Percentiles rank a stretch among this genome's conserved stretches.
These are phyloP conservation scores for Suillus alpinus DNA, from an alignment of 768 basidiomycete genomes.

Conservation along the genomic window DNA sequence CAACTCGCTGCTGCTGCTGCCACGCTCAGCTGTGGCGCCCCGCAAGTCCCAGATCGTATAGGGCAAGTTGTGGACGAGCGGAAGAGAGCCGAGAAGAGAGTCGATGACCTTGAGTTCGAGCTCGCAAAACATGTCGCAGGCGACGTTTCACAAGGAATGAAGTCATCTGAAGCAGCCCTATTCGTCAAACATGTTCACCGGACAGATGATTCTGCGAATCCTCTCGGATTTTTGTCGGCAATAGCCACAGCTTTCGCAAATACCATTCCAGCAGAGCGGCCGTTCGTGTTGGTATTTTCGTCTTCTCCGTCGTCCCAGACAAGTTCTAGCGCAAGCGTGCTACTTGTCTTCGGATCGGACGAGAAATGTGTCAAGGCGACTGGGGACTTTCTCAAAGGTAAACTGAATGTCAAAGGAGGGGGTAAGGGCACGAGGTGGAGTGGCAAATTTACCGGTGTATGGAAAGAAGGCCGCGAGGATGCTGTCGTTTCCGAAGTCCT, in stretches of 20 bases:
- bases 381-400: constrained; percentile 56
- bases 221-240: constrained; percentile 58
- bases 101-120: constrained; percentile 66
- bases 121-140: constrained; percentile 50
- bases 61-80: constrained; percentile 65
- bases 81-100: constrained; percentile 63
- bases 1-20: constrained; percentile 54
- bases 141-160: constrained; percentile 38
- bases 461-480: constrained; percentile 22
- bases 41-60: constrained; percentile 67
- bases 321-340: constrained; percentile 44
- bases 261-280: constrained; percentile 14
- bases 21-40: constrained; percentile 64
- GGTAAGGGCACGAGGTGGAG: constrained; percentile 78
- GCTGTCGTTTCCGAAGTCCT: constrained; percentile 17
- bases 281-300: constrained; percentile 53
- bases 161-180: constrained; percentile 19
- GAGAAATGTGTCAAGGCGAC: constrained; percentile 56
- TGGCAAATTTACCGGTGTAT: constrained; percentile 59
- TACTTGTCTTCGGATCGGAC: constrained; percentile 60
- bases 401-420: constrained; percentile 68
- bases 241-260: constrained; percentile 49
- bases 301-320: constrained; percentile 63
- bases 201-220: constrained; percentile 56
- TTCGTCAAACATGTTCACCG: constrained; percentile 55